Conservation (phyloP, 805 yeast genomes). For the Starmerella stigmatis region DNA sequence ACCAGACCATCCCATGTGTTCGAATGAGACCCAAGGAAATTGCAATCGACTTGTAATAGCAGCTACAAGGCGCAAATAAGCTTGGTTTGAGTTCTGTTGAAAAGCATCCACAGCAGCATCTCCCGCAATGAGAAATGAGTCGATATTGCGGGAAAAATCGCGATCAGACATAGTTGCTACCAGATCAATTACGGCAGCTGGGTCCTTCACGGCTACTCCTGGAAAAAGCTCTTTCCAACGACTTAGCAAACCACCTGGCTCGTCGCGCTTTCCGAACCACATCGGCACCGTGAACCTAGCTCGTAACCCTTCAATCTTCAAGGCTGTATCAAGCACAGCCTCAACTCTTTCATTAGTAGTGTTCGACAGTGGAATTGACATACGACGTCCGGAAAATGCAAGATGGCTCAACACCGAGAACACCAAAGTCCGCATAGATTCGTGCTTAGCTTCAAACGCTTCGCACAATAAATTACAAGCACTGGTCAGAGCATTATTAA, state of each 20-base stretch:
- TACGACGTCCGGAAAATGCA: neutral
- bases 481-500: neutral
- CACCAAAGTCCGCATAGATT: neutral
- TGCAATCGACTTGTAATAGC: neutral
- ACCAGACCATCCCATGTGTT: neutral
- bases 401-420: neutral
- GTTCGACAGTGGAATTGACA: neutral
- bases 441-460: neutral
- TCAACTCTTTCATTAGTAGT: neutral
- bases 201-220: neutral
- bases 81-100: neutral
- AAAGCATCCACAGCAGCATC: neutral
- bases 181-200: neutral
- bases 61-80: neutral
- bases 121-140: neutral
- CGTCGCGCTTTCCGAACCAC: conserved; percentile 4
- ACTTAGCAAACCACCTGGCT: neutral
- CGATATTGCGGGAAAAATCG: neutral
- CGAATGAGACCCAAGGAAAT: conserved; percentile 1
- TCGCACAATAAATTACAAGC: neutral
- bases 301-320: neutral
- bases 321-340: neutral
- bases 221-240: neutral
- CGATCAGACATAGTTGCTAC: neutral
- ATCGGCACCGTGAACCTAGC: neutral